Base-by-base conservation (phyloP, 768 basidiomycete species). In the Rossbeevera mucosa region DNA sequence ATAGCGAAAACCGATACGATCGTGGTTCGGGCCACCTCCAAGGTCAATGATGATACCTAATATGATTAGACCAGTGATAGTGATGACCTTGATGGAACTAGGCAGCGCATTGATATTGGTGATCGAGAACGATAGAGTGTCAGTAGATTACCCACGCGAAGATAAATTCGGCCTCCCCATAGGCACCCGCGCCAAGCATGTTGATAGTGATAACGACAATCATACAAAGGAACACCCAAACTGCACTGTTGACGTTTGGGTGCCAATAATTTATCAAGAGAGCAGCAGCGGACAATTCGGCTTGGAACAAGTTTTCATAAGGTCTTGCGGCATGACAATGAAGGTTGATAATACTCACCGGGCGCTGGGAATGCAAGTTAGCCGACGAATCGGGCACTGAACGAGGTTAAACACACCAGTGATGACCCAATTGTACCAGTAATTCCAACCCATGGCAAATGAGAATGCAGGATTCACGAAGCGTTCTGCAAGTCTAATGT, bases 21-120 rank as follows among this genome's bases (percentile, higher is more conserved):
- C 88, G 61, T 88, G 86, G 59, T 80, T 70, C 7, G 92, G 93
- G 2, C 90, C 94, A 53, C 91, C 93, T 56, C 94, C 94, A 40
- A 92, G 82, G 65, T 93, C 90, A 56, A 95, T 72, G 28, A 95
- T 75, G 5, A 85, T 75, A 9, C 83, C 83, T 18, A 85, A 64
- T 55, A 85, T 82, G 48, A 84, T 84, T 31, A 83, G 74, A 53
- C 86, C 90, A 3, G 76, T 78, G 58, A 93, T 88, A 0, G 88
- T 87, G 55, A 94, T 68, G 14, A 95, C 88, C 69, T 94, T 94
- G 74, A 95, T 91, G 8, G 88, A 91, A 5, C 81, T 71, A 42
- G 28, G 47, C 13, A 22, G 22, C 4, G 4, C 0, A 12, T 59
- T 24, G 28, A 33, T 24, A 12, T 59, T 24, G 28, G 38, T 24